Conservation (phyloP, 495 filamentous ascomycete species). For the Tuber magnatum region DNA sequence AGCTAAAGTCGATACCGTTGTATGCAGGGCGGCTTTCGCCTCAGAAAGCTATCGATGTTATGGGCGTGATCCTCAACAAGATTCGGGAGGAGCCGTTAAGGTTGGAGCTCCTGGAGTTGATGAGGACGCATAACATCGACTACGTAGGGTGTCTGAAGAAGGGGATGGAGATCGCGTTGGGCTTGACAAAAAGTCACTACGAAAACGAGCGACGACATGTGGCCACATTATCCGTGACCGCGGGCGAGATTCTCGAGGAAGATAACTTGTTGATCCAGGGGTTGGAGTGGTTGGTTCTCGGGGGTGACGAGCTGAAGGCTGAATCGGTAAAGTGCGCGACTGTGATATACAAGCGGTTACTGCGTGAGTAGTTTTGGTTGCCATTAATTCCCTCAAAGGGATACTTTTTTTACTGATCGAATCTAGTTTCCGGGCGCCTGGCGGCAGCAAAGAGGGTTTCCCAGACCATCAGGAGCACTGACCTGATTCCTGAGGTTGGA, state of each 20-base stretch:
- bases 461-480: constrained; percentile 25
- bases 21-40: constrained; percentile 72
- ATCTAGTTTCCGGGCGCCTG: constrained; percentile 40
- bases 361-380: constrained; percentile 51
- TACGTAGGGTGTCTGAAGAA: constrained; percentile 49
- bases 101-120: constrained; percentile 47
- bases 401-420: constrained; percentile 15
- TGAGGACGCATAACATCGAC: constrained; percentile 51
- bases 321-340: constrained; percentile 62
- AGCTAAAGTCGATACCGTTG: constrained; percentile 69
- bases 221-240: constrained; percentile 46
- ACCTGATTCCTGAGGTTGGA: constrained; percentile 28
- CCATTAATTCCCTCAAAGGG: constrained; percentile 14
- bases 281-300: constrained; percentile 74
- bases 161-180: constrained; percentile 33
- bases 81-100: constrained; percentile 55
- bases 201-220: constrained; percentile 20
- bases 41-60: constrained; percentile 44
- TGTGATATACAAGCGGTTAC: constrained; percentile 63
- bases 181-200: constrained; percentile 26
- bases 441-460: constrained; percentile 37
- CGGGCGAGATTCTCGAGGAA: constrained; percentile 58
- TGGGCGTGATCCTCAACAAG: constrained; percentile 54
- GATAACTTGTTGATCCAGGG: constrained; percentile 70
- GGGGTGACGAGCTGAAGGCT: constrained; percentile 63